Percentiles rank a stretch among this genome's conserved stretches.
phyloP scores from a whole-genome alignment of 2,329 filamentous ascomycete species.

The Verticillium nubilum region DNA sequence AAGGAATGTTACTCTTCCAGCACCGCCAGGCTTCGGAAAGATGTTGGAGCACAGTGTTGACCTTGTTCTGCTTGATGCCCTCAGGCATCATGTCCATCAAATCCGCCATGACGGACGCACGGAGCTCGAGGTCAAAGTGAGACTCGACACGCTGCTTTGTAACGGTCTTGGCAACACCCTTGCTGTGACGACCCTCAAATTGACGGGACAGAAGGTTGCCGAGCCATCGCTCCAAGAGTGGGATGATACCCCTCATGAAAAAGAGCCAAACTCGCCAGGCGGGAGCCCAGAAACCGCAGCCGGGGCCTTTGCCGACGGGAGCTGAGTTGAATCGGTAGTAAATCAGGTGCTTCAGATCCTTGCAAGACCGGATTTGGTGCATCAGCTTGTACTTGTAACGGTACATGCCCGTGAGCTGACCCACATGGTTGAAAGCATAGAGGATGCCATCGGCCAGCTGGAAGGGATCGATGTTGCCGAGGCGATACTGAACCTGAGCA shows the following conservation, averaged over 20 bases:
- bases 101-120: conserved; percentile 97
- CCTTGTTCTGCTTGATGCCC: conserved; percentile 98
- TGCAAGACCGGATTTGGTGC: conserved; percentile 99
- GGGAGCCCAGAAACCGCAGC: conserved; percentile 98
- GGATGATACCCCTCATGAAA: conserved; percentile 98
- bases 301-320: conserved; percentile 92
- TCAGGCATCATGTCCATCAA: conserved; percentile 99
- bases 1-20: conserved; percentile 99
- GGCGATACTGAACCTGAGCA: conserved; percentile 93
- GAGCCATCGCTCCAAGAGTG: conserved; percentile 92
- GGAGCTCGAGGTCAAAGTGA: conserved; percentile 94
- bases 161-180: conserved; percentile 97
- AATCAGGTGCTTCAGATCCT: conserved; percentile 97
- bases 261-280: conserved; percentile 99
- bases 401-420: conserved; percentile 98
- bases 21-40: conserved; percentile 97
- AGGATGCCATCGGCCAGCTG: conserved; percentile 96
- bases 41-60: conserved; percentile 96
- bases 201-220: conserved; percentile 95
- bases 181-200: conserved; percentile 97
- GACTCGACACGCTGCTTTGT: conserved; percentile 99
- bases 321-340: conserved; percentile 99
- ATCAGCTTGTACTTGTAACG: conserved; percentile 99
- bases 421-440: conserved; percentile 99
- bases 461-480: conserved; percentile 98